Conservation (phyloP, 305 asterid species). For the Vinca major region DNA sequence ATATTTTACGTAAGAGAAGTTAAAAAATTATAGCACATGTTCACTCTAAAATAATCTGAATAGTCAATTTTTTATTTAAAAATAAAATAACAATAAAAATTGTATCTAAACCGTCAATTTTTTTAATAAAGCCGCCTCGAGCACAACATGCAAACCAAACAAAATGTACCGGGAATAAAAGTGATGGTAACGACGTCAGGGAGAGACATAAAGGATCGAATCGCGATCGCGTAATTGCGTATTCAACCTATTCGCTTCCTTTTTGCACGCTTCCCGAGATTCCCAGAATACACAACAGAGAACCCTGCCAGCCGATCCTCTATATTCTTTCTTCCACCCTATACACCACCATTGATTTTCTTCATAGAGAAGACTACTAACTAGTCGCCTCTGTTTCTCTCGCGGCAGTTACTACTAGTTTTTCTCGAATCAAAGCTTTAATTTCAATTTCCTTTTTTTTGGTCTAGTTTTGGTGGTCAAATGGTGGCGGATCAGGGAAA, state of each 20-base stretch:
- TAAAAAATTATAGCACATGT: no score
- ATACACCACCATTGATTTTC: no score
- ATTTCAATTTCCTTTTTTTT: neutral
- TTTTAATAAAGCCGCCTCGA: no score
- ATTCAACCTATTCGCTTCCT: neutral
- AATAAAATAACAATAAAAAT: no score
- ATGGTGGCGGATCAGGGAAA: slow-evolving; percentile 60
- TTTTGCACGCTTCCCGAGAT: slow-evolving; percentile 15
- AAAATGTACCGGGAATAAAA: neutral
- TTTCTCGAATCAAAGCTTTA: neutral
- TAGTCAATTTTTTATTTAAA: no score
- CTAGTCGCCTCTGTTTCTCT: neutral
- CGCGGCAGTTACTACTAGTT: neutral
- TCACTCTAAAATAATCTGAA: no score
- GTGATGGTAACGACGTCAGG: neutral
- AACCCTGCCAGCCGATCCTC: neutral
- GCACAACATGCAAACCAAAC: neutral
- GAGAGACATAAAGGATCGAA: neutral
- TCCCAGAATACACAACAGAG: neutral
- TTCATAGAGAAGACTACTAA: neutral
- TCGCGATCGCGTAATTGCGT: neutral
- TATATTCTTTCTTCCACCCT: neutral
- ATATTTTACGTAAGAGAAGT: no score
- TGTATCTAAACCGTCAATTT: no score
- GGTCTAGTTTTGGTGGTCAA: neutral